Conservation (phyloP, 352 stramenopile genomes). For the Phytopythium delawarense region DNA sequence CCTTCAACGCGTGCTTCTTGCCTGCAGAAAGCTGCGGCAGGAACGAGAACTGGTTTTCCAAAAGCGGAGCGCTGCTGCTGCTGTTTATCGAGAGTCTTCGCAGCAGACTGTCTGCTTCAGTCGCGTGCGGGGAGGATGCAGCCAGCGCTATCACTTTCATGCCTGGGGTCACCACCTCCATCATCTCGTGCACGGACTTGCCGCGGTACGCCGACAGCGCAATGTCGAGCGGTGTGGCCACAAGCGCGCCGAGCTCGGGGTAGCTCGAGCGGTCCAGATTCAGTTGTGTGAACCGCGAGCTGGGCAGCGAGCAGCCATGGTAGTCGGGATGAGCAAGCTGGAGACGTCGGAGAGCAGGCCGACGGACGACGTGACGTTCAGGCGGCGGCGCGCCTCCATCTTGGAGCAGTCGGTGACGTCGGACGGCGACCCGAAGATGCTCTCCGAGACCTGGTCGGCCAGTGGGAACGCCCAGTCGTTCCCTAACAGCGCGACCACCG, state of each 20-base stretch:
- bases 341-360: conserved; percentile 54
- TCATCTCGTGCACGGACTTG: conserved; percentile 30
- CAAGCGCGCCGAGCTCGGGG: conserved; percentile 22
- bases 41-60: conserved; percentile 30
- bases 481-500: conserved; percentile 45
- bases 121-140: conserved; percentile 31
- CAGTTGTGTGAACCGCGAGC: conserved; percentile 26
- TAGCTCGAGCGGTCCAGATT: conserved; percentile 23
- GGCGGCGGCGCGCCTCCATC: conserved; percentile 40
- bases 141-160: conserved; percentile 60
- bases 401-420: conserved; percentile 53
- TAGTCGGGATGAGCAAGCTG: conserved; percentile 49
- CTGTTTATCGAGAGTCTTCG: conserved; percentile 17
- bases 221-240: conserved; percentile 51
- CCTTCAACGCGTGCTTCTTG: conserved; percentile 1
- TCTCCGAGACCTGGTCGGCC: conserved; percentile 33
- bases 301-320: conserved; percentile 32
- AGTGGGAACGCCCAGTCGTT: conserved; percentile 77
- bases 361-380: conserved; percentile 70
- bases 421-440: conserved; percentile 29
- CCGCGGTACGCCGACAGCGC: conserved; percentile 36
- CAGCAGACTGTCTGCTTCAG: conserved; percentile 32
- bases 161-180: conserved; percentile 40
- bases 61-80: conserved; percentile 1
- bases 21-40: conserved; percentile 25